A percentile compares a stretch with the other conserved stretches of the same genome.
Evolutionary conservation across 768 basidiomycete genomes (phyloP).

Genomic region (Tremella mesenterica): DNA sequence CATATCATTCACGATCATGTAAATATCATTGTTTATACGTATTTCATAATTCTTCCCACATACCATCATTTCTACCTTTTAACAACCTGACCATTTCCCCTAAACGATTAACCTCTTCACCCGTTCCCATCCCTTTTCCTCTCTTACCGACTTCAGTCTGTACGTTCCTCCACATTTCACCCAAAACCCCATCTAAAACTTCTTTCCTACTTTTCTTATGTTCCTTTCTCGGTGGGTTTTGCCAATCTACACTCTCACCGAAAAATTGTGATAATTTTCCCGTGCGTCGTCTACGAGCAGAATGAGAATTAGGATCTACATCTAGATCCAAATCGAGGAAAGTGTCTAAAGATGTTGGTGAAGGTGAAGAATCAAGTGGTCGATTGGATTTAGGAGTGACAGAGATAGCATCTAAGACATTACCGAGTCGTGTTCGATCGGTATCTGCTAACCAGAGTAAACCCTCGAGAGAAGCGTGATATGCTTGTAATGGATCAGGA

Average conservation of each 20-base stretch:
- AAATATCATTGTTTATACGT: background rate
- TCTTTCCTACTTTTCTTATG: slow-evolving; percentile 6
- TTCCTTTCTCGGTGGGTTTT: background rate
- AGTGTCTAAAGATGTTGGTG: background rate
- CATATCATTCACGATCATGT: background rate
- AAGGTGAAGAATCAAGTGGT: background rate
- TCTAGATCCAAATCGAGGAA: background rate
- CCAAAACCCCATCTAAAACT: slow-evolving; percentile 14
- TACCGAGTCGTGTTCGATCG: slow-evolving; percentile 11
- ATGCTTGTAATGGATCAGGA: slow-evolving; percentile 9
- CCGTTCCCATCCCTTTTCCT: slow-evolving; percentile 1
- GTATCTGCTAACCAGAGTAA: slow-evolving; percentile 17
- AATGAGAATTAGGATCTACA: slow-evolving; percentile 1
- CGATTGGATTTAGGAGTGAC: background rate
- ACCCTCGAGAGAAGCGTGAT: slow-evolving; percentile 14
- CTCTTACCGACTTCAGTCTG: slow-evolving; percentile 8
- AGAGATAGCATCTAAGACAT: slow-evolving; percentile 14
- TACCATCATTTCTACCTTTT: slow-evolving; percentile 3
- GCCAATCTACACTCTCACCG: slow-evolving; percentile 10
- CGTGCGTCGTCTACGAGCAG: slow-evolving; percentile 13
- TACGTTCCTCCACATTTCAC: slow-evolving; percentile 20
- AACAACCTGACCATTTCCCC: slow-evolving; percentile 10
- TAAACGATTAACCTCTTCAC: slow-evolving; percentile 9
- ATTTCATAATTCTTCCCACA: slow-evolving; percentile 13
- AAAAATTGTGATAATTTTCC: slow-evolving; percentile 22